phyloP scores from a whole-genome alignment of 148 eudicot species.

The Silene uniflora region DNA sequence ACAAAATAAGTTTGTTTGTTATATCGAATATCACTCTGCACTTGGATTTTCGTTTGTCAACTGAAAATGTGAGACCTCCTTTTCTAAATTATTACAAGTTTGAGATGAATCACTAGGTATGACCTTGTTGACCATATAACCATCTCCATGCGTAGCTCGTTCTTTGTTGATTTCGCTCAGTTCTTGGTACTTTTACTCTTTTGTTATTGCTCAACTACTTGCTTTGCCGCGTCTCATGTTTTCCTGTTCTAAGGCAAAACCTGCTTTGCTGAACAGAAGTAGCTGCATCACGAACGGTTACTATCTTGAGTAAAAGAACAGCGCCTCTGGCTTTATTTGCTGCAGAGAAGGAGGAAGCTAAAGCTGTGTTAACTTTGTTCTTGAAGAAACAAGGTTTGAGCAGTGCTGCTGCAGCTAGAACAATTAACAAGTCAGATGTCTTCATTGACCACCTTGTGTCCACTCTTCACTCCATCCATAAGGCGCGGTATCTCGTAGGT shows the following conservation, averaged over 20 bases:
- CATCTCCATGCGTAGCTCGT: neutral
- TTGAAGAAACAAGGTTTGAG: conserved; percentile 72
- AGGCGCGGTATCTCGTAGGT: conserved; percentile 83
- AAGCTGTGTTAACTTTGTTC: conserved; percentile 72
- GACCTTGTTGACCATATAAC: neutral
- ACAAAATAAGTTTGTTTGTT: too few relatives aligned
- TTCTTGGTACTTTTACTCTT: conserved; percentile 6
- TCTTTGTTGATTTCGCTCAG: neutral
- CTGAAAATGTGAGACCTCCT: neutral
- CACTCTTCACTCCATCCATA: conserved; percentile 69
- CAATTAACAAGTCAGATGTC: conserved; percentile 67
- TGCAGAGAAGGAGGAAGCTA: conserved; percentile 92
- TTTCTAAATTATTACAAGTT: neutral
- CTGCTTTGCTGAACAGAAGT: conserved; percentile 18
- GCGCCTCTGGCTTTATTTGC: conserved; percentile 55
- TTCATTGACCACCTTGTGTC: conserved; percentile 82
- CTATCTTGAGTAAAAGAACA: conserved; percentile 38
- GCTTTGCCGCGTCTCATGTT: neutral
- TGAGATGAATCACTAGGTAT: neutral
- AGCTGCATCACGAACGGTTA: conserved; percentile 43
- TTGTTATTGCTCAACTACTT: conserved; percentile 14
- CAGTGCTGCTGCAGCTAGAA: conserved; percentile 58
- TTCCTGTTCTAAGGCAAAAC: neutral
- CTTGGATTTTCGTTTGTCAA: neutral
- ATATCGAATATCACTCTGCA: neutral